Evolutionary conservation across 1,139 yeast genomes (phyloP).

Genomic region (Hemisphaericaspora subhashii): DNA sequence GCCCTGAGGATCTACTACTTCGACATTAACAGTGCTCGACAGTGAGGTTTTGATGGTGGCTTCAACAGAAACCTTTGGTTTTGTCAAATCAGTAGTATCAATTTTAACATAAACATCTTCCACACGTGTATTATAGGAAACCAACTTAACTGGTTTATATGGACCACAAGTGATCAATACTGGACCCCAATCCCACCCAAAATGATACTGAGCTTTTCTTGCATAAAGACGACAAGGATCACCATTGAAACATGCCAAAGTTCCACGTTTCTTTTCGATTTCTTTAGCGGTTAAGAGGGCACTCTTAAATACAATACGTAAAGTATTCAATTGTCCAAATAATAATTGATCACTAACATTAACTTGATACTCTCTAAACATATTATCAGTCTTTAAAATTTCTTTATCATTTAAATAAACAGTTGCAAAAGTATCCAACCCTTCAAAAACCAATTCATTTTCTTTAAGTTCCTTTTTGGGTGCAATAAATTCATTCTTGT

Average conservation of each 20-base stretch:
- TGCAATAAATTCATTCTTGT: slow-evolving; percentile 21
- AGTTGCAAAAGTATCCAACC: slow-evolving; percentile 46
- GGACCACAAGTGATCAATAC: slow-evolving; percentile 48
- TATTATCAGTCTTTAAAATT: slow-evolving; percentile 35
- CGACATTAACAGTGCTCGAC: slow-evolving; percentile 5
- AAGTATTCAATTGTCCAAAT: slow-evolving; percentile 15
- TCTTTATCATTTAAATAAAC: slow-evolving; percentile 33
- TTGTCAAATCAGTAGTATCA: slow-evolving; percentile 16
- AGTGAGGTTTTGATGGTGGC: background rate
- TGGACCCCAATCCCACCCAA: slow-evolving; percentile 65
- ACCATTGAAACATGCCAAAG: slow-evolving; percentile 35
- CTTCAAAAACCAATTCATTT: slow-evolving; percentile 37
- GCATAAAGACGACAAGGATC: slow-evolving; percentile 41
- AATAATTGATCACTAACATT: slow-evolving; percentile 14
- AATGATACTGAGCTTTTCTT: slow-evolving; percentile 55
- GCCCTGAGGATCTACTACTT: slow-evolving; percentile 7
- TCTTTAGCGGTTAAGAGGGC: slow-evolving; percentile 21
- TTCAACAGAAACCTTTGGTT: slow-evolving; percentile 13
- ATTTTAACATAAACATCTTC: slow-evolving; percentile 22
- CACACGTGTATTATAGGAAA: slow-evolving; percentile 22
- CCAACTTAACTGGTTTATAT: slow-evolving; percentile 37
- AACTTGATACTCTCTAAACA: slow-evolving; percentile 32
- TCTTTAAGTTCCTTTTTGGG: slow-evolving; percentile 8
- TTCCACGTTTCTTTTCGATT: slow-evolving; percentile 21
- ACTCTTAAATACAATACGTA: slow-evolving; percentile 23